These are phyloP conservation scores for Cladosporium colombiae DNA, from an alignment of 2,329 filamentous ascomycete species.

Conservation along the genomic window DNA sequence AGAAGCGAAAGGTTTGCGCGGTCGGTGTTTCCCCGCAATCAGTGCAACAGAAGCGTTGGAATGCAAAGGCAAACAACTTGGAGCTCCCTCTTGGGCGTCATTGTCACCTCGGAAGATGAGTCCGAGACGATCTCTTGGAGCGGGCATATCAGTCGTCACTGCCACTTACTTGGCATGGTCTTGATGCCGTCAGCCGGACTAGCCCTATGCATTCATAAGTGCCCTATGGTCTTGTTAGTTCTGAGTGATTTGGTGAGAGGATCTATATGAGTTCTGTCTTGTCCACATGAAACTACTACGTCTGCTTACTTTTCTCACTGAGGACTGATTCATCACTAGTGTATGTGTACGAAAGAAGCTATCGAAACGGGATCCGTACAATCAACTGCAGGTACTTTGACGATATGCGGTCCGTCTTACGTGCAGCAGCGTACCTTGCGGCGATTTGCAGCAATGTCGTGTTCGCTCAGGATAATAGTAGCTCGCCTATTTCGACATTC, in stretches of 20 bases:
- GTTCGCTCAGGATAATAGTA: constrained; percentile 10
- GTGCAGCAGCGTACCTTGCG: constrained; percentile 8
- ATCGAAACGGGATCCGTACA: neutral
- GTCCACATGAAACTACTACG: neutral
- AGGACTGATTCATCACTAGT: neutral
- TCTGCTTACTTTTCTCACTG: neutral
- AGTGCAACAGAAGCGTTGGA: neutral
- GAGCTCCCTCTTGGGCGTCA: neutral
- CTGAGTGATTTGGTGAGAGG: neutral
- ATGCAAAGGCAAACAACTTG: neutral
- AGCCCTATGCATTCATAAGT: neutral
- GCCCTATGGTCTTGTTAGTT: neutral
- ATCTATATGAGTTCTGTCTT: neutral
- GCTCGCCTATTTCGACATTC: constrained; percentile 3
- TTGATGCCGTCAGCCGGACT: neutral
- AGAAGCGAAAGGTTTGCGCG: neutral
- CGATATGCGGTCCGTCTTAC: constrained; percentile 8
- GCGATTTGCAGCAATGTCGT: neutral
- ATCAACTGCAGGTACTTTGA: neutral
- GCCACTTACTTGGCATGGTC: neutral
- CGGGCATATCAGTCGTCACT: neutral
- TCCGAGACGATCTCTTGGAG: neutral
- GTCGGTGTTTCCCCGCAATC: neutral
- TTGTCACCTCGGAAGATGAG: neutral
- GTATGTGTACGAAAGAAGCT: neutral